Conservation (phyloP, 169 alveolate genomes). For the Perkinsus marinus region DNA sequence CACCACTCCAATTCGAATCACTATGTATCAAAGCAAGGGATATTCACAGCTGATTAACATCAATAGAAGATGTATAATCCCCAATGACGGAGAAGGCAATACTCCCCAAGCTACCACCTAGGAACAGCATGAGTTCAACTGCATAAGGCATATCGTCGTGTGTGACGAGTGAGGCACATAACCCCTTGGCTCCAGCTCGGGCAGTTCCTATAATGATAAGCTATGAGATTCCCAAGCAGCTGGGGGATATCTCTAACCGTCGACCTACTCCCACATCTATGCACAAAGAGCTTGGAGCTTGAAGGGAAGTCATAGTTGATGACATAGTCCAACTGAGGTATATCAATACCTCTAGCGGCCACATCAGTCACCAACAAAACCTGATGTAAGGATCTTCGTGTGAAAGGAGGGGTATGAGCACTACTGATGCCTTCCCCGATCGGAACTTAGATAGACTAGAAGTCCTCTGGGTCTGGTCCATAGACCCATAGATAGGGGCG, state of each 20-base stretch:
- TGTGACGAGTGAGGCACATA: constrained; percentile 32
- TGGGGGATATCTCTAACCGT: background rate
- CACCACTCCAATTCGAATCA: too few species aligned
- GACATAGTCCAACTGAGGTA: constrained; percentile 74
- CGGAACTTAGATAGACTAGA: background rate
- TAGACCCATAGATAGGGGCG: constrained; percentile 63
- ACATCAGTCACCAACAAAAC: constrained; percentile 94
- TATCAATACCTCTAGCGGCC: constrained; percentile 97
- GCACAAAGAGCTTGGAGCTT: constrained; percentile 85
- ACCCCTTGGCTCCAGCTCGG: constrained; percentile 73
- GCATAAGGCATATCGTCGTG: constrained; percentile 48
- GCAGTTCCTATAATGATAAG: constrained; percentile 57
- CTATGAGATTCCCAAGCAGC: background rate
- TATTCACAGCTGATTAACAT: background rate
- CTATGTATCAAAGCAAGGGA: too few species aligned
- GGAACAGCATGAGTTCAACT: constrained; percentile 37
- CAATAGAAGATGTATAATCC: background rate
- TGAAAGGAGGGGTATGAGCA: background rate
- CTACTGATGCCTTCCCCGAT: background rate
- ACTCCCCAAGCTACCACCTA: too few species aligned
- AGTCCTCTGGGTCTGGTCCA: constrained; percentile 65
- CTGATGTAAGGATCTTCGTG: background rate
- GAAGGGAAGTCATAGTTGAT: constrained; percentile 92
- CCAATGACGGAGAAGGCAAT: too few species aligned
- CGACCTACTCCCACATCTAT: constrained; percentile 82